Evolutionary conservation across 257 asterid species (phyloP), one percentile per base, ranked within the genome.

Genomic region (Solanum phureja): DNA sequence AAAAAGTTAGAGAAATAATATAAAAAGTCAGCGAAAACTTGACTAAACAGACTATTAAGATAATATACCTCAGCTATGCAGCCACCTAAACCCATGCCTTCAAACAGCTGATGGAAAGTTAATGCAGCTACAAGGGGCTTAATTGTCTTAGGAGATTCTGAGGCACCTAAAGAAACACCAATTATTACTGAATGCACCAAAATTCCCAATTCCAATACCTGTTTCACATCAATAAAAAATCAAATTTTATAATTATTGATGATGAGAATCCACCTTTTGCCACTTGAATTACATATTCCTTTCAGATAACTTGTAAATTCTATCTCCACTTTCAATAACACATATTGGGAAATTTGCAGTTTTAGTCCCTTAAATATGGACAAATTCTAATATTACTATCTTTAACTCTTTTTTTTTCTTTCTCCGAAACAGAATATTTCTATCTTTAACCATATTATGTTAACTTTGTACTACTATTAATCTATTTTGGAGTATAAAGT

Each of bases 51-150:
- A 52, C 4, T 52, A 52, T 52, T 52, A 18, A 6, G 64, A 14
- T 42, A 46, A 24, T n/a, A 38, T 79, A 69, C 82, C 86, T 88
- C 88, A 58, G 86, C 27, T 13, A 88, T 84, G 69, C 88, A 88
- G 5, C 90, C 88, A 10, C 90, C 90, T 31, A 88, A 69, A 68
- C 90, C 90, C 86, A 88, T 88, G 88, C 90, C 90, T 84, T 88
- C 90, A 84, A 88, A 88, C 29, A 88, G 58, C 18, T 88, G 90
- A 46, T 88, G 90, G 37, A 88, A 88, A 60, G 87, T 83, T 69
- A 88, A 66, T 0, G 90, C 90, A 24, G 75, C 90, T 10, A 88
- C 76, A 35, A 88, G 84, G 5, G 88, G 85, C 46, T 88, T 84
- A 56, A 88, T 88, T 29, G 88, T 88, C 11, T 58, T 42, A 1